Evolutionary conservation across 2,329 filamentous ascomycete species (phyloP).

Genomic region (Stagonosporopsis chrysanthemi): DNA sequence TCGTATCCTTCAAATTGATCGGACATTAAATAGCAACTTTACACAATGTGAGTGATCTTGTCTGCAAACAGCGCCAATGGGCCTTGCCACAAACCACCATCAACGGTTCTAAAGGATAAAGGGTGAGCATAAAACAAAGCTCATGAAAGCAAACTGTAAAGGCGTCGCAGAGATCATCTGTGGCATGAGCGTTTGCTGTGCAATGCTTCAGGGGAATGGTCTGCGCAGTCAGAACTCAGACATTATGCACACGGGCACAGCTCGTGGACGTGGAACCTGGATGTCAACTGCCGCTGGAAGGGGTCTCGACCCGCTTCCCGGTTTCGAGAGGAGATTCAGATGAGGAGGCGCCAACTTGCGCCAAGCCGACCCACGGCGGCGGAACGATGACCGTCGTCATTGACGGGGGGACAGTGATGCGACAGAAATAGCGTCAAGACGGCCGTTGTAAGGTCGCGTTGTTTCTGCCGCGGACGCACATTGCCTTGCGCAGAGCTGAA

Average conservation of each 20-base stretch:
- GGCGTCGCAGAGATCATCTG: not conserved
- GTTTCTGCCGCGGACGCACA: conserved; percentile 13
- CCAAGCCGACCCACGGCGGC: conserved; percentile 13
- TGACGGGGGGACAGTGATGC: conserved; percentile 23
- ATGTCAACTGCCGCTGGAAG: conserved; percentile 1
- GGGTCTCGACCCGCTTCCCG: conserved; percentile 4
- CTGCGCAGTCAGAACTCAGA: not conserved
- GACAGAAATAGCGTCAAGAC: conserved; percentile 25
- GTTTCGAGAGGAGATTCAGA: conserved; percentile 10
- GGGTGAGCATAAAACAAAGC: not conserved
- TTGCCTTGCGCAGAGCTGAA: conserved; percentile 13
- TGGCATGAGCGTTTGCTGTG: too few species aligned
- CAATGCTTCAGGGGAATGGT: not conserved
- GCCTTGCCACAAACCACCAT: too few species aligned
- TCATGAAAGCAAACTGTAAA: not conserved
- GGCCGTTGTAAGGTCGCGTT: conserved; percentile 9
- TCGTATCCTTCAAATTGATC: not conserved
- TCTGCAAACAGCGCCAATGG: too few species aligned
- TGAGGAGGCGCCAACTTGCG: not conserved
- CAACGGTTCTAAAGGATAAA: not conserved
- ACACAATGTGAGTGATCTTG: too few species aligned
- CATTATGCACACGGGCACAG: not conserved
- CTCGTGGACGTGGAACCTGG: not conserved
- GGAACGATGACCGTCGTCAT: conserved; percentile 10
- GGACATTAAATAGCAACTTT: too few species aligned